Conservation (phyloP, 106 monocot species). For the Phalaenopsis aphrodite region DNA sequence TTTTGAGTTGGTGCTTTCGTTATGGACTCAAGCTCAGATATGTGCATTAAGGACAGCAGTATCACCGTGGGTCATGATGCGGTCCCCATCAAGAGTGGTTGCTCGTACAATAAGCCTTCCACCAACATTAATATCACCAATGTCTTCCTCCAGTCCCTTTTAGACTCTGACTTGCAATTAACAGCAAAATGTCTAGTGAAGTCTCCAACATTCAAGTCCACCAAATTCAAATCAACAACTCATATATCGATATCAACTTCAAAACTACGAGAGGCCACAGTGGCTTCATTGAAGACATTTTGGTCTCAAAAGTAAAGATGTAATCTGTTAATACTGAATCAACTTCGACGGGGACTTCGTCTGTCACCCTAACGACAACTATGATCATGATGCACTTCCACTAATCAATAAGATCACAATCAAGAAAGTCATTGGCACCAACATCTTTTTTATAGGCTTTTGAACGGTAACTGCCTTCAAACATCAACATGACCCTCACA, state of each 20-base stretch:
- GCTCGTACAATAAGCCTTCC: conserved; percentile 44
- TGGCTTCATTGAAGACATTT: conserved; percentile 45
- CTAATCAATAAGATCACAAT: conserved; percentile 47
- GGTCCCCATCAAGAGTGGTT: conserved; percentile 79
- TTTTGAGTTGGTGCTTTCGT: not conserved
- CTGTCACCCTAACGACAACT: conserved; percentile 55
- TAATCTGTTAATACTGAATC: conserved; percentile 43
- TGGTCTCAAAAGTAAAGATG: conserved; percentile 48
- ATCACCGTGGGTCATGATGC: conserved; percentile 62
- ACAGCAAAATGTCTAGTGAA: conserved; percentile 93
- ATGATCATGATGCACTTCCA: conserved; percentile 49
- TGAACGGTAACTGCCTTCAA: conserved; percentile 67
- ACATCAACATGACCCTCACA: conserved; percentile 32
- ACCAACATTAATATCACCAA: conserved; percentile 50
- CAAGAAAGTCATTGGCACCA: conserved; percentile 43
- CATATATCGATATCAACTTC: conserved; percentile 45
- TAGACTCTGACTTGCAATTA: conserved; percentile 65
- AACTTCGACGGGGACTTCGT: conserved; percentile 46
- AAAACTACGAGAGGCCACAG: conserved; percentile 71
- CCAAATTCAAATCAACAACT: conserved; percentile 41
- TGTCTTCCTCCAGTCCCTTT: conserved; percentile 27
- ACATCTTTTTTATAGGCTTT: conserved; percentile 45
- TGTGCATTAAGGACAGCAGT: conserved; percentile 64
- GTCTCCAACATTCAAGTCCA: conserved; percentile 42
- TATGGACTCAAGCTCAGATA: conserved; percentile 55